phyloP scores from a whole-genome alignment of 2,329 filamentous ascomycete genomes.

The Pseudopithomyces chartarum region DNA sequence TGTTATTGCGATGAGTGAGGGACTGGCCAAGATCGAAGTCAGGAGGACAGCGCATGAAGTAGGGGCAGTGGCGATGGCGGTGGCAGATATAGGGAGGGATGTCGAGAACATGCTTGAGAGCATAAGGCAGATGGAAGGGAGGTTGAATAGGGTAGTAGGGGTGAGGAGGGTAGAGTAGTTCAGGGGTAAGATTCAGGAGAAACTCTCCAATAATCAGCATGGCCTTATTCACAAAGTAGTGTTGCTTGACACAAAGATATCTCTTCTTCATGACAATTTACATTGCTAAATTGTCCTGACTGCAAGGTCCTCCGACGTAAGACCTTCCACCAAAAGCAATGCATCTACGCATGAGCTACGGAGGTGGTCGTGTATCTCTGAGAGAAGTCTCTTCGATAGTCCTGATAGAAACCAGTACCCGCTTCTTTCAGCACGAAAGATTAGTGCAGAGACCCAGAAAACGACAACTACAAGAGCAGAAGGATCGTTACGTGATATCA shows the following conservation, averaged over 20 bases:
- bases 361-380: neutral
- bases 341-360: neutral
- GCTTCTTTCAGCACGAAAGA: conserved; percentile 18
- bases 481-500: conserved; percentile 18
- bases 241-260: too few species aligned
- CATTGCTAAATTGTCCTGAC: neutral
- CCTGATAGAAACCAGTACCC: conserved; percentile 27
- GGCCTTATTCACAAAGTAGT: too few species aligned
- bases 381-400: neutral
- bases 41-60: conserved; percentile 43
- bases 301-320: neutral
- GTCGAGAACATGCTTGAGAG: conserved; percentile 20
- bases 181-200: too few species aligned
- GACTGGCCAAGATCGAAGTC: conserved; percentile 44
- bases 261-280: too few species aligned
- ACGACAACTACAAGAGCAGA: conserved; percentile 30
- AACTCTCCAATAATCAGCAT: too few species aligned
- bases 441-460: conserved; percentile 27
- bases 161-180: conserved; percentile 25
- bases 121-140: conserved; percentile 20
- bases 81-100: conserved; percentile 26
- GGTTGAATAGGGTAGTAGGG: conserved; percentile 28
- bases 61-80: conserved; percentile 24
- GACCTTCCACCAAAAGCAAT: neutral
- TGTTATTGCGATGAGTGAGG: conserved; percentile 42